Conservation (phyloP, 164 flowering plant genomes). For the Akebia trifoliata region DNA sequence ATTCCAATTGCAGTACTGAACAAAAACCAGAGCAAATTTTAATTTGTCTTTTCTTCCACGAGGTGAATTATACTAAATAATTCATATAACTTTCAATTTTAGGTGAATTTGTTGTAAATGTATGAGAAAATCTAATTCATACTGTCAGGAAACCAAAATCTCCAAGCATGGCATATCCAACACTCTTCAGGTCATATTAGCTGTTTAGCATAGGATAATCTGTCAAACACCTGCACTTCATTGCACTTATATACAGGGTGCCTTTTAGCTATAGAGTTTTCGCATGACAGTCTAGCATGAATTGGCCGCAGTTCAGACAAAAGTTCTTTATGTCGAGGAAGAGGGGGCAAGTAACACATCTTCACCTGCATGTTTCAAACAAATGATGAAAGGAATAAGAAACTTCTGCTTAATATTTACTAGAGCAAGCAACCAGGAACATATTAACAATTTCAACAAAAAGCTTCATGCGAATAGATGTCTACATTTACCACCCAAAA, state of each 20-base stretch:
- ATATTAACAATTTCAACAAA: background rate
- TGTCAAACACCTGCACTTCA: slow-evolving; percentile 64
- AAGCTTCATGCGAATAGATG: background rate
- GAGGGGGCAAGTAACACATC: slow-evolving; percentile 58
- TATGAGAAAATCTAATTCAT: background rate
- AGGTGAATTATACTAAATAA: background rate
- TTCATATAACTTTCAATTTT: background rate
- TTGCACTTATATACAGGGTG: slow-evolving; percentile 84
- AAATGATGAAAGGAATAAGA: background rate
- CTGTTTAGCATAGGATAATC: background rate
- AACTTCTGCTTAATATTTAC: background rate
- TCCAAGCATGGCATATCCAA: no score
- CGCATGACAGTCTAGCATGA: slow-evolving; percentile 54
- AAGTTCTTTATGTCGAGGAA: slow-evolving; percentile 77
- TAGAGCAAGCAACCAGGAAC: background rate
- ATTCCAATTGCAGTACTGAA: background rate
- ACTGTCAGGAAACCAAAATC: no score
- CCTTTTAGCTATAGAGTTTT: slow-evolving; percentile 47
- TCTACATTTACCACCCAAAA: background rate
- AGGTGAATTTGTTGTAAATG: background rate
- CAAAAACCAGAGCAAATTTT: background rate
- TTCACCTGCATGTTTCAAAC: slow-evolving; percentile 47
- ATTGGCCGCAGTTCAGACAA: slow-evolving; percentile 57
- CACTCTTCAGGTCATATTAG: background rate
- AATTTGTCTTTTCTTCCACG: background rate